phyloP scores from a whole-genome alignment of 179 eudicot species.

The Dionaea muscipula region DNA sequence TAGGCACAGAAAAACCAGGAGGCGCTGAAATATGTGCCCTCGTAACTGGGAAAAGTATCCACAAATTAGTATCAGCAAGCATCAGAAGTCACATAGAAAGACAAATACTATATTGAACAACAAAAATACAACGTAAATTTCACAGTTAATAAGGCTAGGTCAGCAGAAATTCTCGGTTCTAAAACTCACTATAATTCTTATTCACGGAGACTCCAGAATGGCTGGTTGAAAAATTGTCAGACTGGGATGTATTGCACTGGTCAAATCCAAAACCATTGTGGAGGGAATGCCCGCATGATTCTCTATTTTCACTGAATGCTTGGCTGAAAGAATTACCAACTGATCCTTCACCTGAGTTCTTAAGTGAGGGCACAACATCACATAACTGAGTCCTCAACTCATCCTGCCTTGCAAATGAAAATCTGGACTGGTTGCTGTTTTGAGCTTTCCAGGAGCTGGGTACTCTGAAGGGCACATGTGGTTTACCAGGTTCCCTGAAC shows the following conservation, averaged over 20 bases:
- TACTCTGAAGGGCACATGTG: conserved; percentile 27
- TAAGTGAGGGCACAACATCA: conserved; percentile 28
- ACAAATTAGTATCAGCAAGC: not conserved
- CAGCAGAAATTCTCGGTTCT: not conserved
- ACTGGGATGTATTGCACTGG: conserved; percentile 26
- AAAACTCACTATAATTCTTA: conserved; percentile 41
- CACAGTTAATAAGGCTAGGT: not conserved
- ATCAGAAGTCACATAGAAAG: not conserved
- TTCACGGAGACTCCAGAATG: conserved; percentile 29
- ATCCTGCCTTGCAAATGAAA: conserved; percentile 94
- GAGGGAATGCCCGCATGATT: conserved; percentile 22
- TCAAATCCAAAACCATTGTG: conserved; percentile 38
- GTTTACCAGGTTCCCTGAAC: conserved; percentile 51
- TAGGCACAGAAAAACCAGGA: conserved; percentile 70
- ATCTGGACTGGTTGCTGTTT: conserved; percentile 74
- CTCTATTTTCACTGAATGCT: conserved; percentile 32
- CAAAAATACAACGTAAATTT: not conserved
- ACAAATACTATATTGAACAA: not conserved
- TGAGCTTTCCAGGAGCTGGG: conserved; percentile 51
- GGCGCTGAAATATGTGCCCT: conserved; percentile 79
- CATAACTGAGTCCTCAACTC: conserved; percentile 28
- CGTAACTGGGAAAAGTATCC: conserved; percentile 29
- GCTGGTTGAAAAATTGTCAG: conserved; percentile 29
- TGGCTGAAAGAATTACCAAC: conserved; percentile 27
- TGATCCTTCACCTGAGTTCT: conserved; percentile 21